Evolutionary conservation across 2,329 filamentous ascomycete species (phyloP), one percentile per base, ranked within the genome.

Genomic region (Aspergillus viridinutans): DNA sequence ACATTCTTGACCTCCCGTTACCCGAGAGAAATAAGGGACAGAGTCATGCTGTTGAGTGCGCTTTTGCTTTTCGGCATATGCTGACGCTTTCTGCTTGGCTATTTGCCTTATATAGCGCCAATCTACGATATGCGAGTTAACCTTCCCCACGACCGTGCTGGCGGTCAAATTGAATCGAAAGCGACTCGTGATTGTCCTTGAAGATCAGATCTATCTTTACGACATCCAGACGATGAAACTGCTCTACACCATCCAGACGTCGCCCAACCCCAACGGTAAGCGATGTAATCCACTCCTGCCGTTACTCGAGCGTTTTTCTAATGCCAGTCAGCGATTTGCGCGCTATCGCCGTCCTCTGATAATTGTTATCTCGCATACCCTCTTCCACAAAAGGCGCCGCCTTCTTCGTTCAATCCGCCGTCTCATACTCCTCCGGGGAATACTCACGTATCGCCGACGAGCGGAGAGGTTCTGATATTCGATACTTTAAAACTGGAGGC

Each of bases 141-240:
- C 93, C 3, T 99, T 99, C 67, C 93, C 93, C 12, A 96, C 92
- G n/a, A 92, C 92, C 51, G 92, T 99, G 10, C 84, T 97, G 43
- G 92, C 93, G 21, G 91, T 99, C 58, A 90, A 92, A 63, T 81
- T 99, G 68, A 99, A 99, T 74, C 85, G 94, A 64, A 97, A 97
- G 75, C 87, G 94, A 40, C 83, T 99, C 26, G 91, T 94, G 12
- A 92, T 99, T 32, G 88, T 97, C 14, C 83, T 97, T 56, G 94
- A 99, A 73, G 92, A 96, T 67, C 90, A 96, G 72, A 96, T 97
- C 61, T 99, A 97, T 76, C 83, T 99, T 50, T 99, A 99, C 78
- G 94, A 99, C 74, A 97, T 99, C 64, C 92, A 92, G 76, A 97
- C 97, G 72, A 97, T 99, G 93, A 93, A 90, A 68, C 85, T 97